Evolutionary conservation across 352 stramenopile species (phyloP).

Genomic region (Pythium periplocum): DNA sequence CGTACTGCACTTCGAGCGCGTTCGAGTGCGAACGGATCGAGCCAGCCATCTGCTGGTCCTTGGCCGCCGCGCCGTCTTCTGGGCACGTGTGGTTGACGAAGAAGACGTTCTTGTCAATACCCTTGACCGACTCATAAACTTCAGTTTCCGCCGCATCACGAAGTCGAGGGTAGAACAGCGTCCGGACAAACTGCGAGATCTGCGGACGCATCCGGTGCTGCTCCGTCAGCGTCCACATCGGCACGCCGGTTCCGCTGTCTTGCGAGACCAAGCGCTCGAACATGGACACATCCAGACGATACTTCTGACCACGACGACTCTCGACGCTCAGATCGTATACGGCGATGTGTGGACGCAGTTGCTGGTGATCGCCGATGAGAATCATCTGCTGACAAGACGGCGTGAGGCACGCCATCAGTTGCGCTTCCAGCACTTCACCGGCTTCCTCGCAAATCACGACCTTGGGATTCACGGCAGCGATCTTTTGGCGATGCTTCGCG

Average conservation of each 20-base stretch:
- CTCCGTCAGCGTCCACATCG: constrained; percentile 48
- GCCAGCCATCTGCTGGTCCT: neutral
- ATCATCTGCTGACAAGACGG: constrained; percentile 73
- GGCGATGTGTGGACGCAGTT: constrained; percentile 76
- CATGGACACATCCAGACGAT: constrained; percentile 73
- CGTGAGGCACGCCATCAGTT: constrained; percentile 54
- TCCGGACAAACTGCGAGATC: constrained; percentile 73
- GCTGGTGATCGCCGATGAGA: constrained; percentile 85
- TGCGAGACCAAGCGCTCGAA: constrained; percentile 70
- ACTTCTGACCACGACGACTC: constrained; percentile 33
- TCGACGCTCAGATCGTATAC: constrained; percentile 66
- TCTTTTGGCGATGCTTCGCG: constrained; percentile 63
- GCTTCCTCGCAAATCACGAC: constrained; percentile 88
- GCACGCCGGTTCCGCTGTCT: constrained; percentile 1
- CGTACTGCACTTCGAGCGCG: constrained; percentile 49
- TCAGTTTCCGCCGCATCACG: constrained; percentile 48
- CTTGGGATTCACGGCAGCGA: constrained; percentile 43
- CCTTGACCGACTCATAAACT: constrained; percentile 40
- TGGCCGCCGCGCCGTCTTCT: constrained; percentile 23
- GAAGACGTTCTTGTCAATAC: constrained; percentile 54
- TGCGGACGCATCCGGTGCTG: constrained; percentile 78
- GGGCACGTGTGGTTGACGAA: constrained; percentile 66
- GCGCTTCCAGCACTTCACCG: constrained; percentile 79
- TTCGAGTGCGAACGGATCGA: constrained; percentile 56
- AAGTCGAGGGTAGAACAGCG: constrained; percentile 59